Percentiles rank a stretch among this genome's conserved stretches.
Evolutionary conservation across 495 filamentous ascomycete genomes (phyloP).

Genomic region (Neurospora sp.): DNA sequence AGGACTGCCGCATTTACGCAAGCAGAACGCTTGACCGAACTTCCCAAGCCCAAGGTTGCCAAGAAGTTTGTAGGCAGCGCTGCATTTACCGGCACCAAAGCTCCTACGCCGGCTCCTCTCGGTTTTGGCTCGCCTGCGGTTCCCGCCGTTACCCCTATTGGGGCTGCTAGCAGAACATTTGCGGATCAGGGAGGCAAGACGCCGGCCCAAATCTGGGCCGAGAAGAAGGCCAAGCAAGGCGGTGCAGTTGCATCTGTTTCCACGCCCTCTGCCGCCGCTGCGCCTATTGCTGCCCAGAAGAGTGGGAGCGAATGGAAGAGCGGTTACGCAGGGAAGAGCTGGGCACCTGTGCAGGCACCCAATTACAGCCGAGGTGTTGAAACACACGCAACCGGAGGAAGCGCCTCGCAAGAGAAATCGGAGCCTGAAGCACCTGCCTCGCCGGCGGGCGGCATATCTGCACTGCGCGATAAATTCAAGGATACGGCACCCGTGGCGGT

Average conservation of each 20-base stretch:
- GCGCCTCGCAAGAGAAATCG: slow-evolving; percentile 31
- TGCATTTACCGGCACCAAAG: slow-evolving; percentile 79
- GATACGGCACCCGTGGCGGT: slow-evolving; percentile 51
- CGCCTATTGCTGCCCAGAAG: slow-evolving; percentile 51
- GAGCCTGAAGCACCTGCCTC: slow-evolving; percentile 32
- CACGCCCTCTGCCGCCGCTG: slow-evolving; percentile 27
- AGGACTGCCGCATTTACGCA: slow-evolving; percentile 54
- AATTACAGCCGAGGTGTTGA: slow-evolving; percentile 55
- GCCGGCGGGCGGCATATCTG: slow-evolving; percentile 50
- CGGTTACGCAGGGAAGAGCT: slow-evolving; percentile 77
- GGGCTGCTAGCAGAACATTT: slow-evolving; percentile 80
- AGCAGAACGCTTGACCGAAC: slow-evolving; percentile 70
- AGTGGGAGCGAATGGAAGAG: slow-evolving; percentile 83
- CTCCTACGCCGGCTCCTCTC: slow-evolving; percentile 63
- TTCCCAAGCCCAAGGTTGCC: slow-evolving; percentile 90
- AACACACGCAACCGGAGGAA: slow-evolving; percentile 49
- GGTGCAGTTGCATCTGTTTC: slow-evolving; percentile 38
- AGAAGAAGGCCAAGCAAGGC: slow-evolving; percentile 81
- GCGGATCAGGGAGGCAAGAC: slow-evolving; percentile 93
- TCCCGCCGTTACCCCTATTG: slow-evolving; percentile 49
- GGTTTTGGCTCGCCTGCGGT: slow-evolving; percentile 42
- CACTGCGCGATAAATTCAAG: slow-evolving; percentile 70
- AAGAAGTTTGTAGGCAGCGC: slow-evolving; percentile 68
- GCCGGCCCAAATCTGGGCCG: slow-evolving; percentile 92
- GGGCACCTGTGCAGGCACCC: slow-evolving; percentile 71